A percentile compares a stretch with the other conserved stretches of the same genome.
Evolutionary conservation across 495 filamentous ascomycete species (phyloP).

Genomic region (Penicillium arizonense): DNA sequence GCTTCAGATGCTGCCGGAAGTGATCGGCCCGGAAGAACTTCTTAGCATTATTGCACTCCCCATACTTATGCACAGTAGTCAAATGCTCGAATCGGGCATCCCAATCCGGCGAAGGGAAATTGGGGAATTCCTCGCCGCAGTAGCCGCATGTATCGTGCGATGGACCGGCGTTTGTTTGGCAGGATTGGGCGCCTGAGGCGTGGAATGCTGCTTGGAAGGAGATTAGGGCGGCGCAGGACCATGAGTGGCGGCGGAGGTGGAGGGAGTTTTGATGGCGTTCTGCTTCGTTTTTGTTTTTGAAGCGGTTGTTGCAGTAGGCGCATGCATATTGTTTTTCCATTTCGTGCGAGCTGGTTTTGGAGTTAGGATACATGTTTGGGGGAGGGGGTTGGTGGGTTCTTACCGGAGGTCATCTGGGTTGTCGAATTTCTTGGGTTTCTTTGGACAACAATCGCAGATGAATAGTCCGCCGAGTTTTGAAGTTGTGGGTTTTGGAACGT

Average conservation of each 20-base stretch:
- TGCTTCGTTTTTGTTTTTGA: constrained; percentile 99
- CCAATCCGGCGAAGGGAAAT: constrained; percentile 73
- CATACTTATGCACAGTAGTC: constrained; percentile 89
- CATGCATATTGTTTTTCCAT: constrained; percentile 96
- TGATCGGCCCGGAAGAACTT: constrained; percentile 98
- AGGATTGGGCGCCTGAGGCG: constrained; percentile 51
- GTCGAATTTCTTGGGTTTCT: constrained; percentile 98
- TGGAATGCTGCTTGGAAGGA: constrained; percentile 82
- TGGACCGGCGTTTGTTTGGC: constrained; percentile 37
- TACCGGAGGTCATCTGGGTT: constrained; percentile 82
- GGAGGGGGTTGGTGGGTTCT: constrained; percentile 26
- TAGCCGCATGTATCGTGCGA: constrained; percentile 84
- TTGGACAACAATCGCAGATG: constrained; percentile 97
- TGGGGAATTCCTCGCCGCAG: constrained; percentile 89
- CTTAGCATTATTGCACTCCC: constrained; percentile 97
- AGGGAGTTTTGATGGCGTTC: constrained; percentile 97
- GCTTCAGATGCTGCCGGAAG: constrained; percentile 97
- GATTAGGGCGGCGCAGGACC: constrained; percentile 90
- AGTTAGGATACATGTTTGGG: constrained; percentile 2
- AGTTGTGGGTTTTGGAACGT: constrained; percentile 25
- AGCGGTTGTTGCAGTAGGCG: constrained; percentile 86
- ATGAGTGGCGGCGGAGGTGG: constrained; percentile 92
- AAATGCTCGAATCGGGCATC: constrained; percentile 80
- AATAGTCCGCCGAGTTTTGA: constrained; percentile 50
- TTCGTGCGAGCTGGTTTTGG: constrained; percentile 62